Evolutionary conservation across 306 rosid species (phyloP).

Genomic region (Nissolia schottii): DNA sequence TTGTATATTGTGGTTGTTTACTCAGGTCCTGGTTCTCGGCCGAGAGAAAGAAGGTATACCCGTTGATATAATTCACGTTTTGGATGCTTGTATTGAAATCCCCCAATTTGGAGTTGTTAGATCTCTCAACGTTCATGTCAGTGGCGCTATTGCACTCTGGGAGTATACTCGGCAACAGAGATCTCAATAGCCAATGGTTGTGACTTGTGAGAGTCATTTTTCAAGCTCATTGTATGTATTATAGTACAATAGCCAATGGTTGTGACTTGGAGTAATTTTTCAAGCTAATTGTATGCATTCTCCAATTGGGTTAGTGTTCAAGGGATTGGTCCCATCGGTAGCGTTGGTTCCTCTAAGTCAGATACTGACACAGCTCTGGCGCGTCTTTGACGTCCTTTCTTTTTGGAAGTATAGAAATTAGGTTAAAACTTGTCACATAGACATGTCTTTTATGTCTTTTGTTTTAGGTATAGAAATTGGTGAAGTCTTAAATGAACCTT

Average conservation of each 20-base stretch:
- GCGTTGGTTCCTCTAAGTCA: too few relatives aligned
- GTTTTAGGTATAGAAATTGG: too few relatives aligned
- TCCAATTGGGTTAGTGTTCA: not conserved
- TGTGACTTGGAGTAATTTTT: constrained; percentile 9
- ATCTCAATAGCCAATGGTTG: constrained; percentile 38
- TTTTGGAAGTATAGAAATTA: too few relatives aligned
- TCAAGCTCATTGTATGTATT: not conserved
- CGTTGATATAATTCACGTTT: constrained; percentile 79
- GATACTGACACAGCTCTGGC: too few relatives aligned
- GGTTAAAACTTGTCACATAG: too few relatives aligned
- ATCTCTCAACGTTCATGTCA: constrained; percentile 96
- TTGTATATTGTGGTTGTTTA: constrained; percentile 16
- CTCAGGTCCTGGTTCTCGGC: constrained; percentile 87
- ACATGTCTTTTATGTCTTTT: too few relatives aligned
- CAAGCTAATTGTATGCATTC: constrained; percentile 25
- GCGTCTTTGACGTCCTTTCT: too few relatives aligned
- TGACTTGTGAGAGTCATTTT: not conserved
- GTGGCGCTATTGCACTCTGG: constrained; percentile 97
- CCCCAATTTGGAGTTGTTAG: constrained; percentile 94
- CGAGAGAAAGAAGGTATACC: constrained; percentile 97
- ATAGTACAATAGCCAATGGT: not conserved
- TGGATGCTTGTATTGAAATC: constrained; percentile 89
- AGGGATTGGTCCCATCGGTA: not conserved
- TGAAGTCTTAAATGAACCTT: too few relatives aligned
- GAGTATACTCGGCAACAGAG: constrained; percentile 93